phyloP scores from a whole-genome alignment of 768 basidiomycete genomes.

The Russula griseocarnosa region DNA sequence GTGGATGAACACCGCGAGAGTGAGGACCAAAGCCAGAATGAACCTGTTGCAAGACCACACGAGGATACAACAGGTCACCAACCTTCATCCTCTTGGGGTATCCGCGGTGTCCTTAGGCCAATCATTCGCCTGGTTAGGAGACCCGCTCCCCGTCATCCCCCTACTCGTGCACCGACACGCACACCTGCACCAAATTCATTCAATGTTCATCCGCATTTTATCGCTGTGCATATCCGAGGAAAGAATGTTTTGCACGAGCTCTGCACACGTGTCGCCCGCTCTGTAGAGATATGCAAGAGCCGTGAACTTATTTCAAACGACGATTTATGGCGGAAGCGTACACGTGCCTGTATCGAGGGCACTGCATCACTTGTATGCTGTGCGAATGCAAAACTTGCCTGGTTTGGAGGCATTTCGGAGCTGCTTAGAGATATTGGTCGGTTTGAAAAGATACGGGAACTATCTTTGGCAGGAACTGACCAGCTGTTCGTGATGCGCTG shows the following conservation, averaged over 20 bases:
- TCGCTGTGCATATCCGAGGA: background rate
- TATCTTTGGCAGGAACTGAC: background rate
- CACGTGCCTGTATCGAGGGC: background rate
- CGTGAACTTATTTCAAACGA: background rate
- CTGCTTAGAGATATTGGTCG: background rate
- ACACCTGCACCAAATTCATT: background rate
- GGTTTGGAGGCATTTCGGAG: background rate
- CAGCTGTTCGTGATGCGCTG: background rate
- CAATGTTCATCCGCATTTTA: background rate
- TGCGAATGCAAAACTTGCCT: background rate
- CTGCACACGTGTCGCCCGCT: background rate
- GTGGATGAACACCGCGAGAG: background rate
- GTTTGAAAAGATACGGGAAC: background rate
- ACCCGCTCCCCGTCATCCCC: background rate
- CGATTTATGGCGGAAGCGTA: background rate
- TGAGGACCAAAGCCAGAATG: no score
- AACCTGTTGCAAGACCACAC: no score
- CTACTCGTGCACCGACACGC: background rate
- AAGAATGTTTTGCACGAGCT: background rate
- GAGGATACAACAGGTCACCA: no score
- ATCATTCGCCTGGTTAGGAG: no score
- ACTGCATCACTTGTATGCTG: background rate
- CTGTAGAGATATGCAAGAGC: background rate
- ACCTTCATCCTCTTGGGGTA: no score
- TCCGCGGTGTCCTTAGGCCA: no score